phyloP scores from a whole-genome alignment of 2,329 filamentous ascomycete species.

The Colletotrichum nymphaeae region DNA sequence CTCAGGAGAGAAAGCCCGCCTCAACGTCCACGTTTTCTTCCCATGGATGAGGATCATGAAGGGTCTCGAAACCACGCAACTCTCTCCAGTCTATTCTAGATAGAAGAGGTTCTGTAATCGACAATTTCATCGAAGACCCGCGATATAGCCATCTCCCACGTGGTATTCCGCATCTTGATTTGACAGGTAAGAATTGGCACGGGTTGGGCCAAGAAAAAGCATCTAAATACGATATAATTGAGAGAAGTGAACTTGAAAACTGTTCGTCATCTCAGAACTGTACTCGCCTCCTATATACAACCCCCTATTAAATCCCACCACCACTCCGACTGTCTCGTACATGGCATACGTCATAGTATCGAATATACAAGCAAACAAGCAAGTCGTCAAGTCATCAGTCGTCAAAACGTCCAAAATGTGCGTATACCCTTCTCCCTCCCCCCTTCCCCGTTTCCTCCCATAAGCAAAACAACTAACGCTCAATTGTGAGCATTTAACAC shows the following conservation, averaged over 20 bases:
- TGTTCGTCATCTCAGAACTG: not conserved
- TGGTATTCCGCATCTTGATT: too few relatives aligned
- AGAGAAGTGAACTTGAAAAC: not conserved
- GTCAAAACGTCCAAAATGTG: not conserved
- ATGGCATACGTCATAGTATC: not conserved
- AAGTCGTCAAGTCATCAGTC: constrained; percentile 3
- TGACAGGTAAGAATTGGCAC: too few relatives aligned
- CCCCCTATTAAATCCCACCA: not conserved
- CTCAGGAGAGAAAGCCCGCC: too few relatives aligned
- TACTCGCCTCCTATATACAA: not conserved
- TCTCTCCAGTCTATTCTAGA: too few relatives aligned
- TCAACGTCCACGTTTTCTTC: too few relatives aligned
- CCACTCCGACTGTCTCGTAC: not conserved
- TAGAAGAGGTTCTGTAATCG: too few relatives aligned
- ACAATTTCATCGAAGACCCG: too few relatives aligned
- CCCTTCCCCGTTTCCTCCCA: not conserved
- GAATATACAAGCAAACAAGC: too few relatives aligned
- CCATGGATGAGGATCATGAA: too few relatives aligned
- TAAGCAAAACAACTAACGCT: not conserved
- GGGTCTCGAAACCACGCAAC: too few relatives aligned
- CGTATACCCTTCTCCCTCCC: not conserved
- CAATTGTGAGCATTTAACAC: constrained; percentile 40
- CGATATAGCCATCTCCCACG: too few relatives aligned
- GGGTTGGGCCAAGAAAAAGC: too few relatives aligned
- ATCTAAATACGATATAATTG: not conserved